These are phyloP conservation scores for Paragyromitra xinjiangensis DNA, from an alignment of 495 filamentous ascomycete species.

Conservation along the genomic window DNA sequence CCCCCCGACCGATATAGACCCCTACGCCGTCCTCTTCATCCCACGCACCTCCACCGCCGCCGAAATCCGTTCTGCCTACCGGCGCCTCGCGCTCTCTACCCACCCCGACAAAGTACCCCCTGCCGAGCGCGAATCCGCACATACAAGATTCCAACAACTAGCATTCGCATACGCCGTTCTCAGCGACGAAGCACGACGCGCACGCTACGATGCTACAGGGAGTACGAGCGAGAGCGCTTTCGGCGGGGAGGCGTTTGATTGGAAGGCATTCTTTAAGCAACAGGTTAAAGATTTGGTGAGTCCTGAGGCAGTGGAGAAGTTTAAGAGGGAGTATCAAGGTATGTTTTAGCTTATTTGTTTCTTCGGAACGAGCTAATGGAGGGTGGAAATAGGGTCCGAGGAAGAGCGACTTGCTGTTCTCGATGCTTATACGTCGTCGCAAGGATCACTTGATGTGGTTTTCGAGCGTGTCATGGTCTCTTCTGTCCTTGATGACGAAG, in stretches of 20 bases:
- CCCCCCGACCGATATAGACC: slow-evolving; percentile 73
- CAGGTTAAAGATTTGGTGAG: slow-evolving; percentile 79
- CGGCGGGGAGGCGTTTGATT: slow-evolving; percentile 72
- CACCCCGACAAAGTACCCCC: slow-evolving; percentile 97
- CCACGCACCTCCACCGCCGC: slow-evolving; percentile 69
- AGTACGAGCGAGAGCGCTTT: slow-evolving; percentile 80
- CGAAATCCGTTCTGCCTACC: slow-evolving; percentile 86
- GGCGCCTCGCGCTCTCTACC: slow-evolving; percentile 84
- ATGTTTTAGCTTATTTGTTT: slow-evolving; percentile 12
- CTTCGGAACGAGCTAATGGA: not conserved
- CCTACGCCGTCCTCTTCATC: slow-evolving; percentile 82
- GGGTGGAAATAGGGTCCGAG: slow-evolving; percentile 66
- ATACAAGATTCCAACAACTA: slow-evolving; percentile 83
- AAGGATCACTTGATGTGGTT: slow-evolving; percentile 77
- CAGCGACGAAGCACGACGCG: slow-evolving; percentile 77
- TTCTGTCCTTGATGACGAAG: slow-evolving; percentile 84
- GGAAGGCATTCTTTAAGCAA: slow-evolving; percentile 84
- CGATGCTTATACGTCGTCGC: slow-evolving; percentile 71
- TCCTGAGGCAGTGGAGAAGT: slow-evolving; percentile 72
- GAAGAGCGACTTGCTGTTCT: slow-evolving; percentile 82
- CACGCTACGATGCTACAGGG: slow-evolving; percentile 87
- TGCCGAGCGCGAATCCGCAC: slow-evolving; percentile 68
- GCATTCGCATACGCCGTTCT: slow-evolving; percentile 94
- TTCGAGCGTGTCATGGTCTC: slow-evolving; percentile 87
- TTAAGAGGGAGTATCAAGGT: slow-evolving; percentile 76